Evolutionary conservation across 1,284 basidiomycete species (phyloP).

Genomic region (Volvariella surrecta): DNA sequence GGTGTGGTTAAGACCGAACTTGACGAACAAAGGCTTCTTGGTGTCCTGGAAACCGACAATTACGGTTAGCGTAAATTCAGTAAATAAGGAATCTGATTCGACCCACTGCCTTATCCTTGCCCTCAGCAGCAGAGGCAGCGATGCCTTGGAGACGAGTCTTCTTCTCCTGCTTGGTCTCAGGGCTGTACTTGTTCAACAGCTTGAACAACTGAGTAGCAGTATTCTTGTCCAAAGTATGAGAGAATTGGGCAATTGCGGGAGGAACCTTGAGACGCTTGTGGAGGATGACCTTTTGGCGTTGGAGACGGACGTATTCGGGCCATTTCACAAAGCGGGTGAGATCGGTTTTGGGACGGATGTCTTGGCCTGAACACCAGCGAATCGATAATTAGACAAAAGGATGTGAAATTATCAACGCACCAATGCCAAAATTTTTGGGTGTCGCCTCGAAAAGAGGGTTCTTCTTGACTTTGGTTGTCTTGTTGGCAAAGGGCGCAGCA

Average conservation of each 20-base stretch:
- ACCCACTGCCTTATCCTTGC: constrained; percentile 43
- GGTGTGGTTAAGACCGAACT: constrained; percentile 96
- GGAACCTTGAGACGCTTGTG: constrained; percentile 98
- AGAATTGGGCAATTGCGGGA: constrained; percentile 97
- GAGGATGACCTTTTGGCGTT: constrained; percentile 98
- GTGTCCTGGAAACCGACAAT: constrained; percentile 40
- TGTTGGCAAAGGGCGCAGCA: constrained; percentile 67
- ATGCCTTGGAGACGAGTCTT: constrained; percentile 82
- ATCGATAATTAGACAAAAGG: too few species aligned
- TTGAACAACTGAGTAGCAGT: constrained; percentile 98
- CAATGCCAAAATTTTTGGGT: constrained; percentile 93
- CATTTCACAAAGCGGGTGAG: constrained; percentile 99
- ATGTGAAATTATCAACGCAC: constrained; percentile 35
- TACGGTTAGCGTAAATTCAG: constrained; percentile 7
- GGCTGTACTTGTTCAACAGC: constrained; percentile 94
- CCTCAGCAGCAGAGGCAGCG: constrained; percentile 72
- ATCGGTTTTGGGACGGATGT: constrained; percentile 87
- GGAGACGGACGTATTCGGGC: constrained; percentile 98
- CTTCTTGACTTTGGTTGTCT: constrained; percentile 72
- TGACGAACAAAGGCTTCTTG: constrained; percentile 93
- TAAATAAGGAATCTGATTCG: constrained; percentile 37
- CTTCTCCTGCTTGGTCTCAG: constrained; percentile 96
- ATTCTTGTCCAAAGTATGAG: constrained; percentile 99
- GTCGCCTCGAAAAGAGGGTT: constrained; percentile 94
- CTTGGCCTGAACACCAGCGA: constrained; percentile 52